Percentiles rank a stretch among this genome's conserved stretches.
Evolutionary conservation across 805 yeast species (phyloP).

Genomic region (Yamadazyma paraphyllophila): DNA sequence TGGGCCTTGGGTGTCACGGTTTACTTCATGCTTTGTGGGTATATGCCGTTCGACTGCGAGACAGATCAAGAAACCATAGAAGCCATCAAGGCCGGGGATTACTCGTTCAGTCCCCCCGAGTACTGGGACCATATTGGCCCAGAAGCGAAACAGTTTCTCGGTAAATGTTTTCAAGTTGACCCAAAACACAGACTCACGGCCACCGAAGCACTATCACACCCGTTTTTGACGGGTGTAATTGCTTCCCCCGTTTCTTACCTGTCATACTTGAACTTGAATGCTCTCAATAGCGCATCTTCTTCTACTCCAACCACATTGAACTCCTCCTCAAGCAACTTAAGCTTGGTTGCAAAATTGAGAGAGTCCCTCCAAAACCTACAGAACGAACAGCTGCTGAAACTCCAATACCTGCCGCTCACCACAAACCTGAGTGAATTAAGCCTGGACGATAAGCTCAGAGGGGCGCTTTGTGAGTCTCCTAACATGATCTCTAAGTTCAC

Average conservation of each 20-base stretch:
- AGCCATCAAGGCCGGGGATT: constrained; percentile 60
- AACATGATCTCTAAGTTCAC: constrained; percentile 24
- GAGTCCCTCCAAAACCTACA: constrained; percentile 10
- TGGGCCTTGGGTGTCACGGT: constrained; percentile 78
- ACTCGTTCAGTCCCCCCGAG: constrained; percentile 57
- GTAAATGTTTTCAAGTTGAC: constrained; percentile 49
- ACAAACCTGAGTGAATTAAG: background rate
- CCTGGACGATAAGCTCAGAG: constrained; percentile 16
- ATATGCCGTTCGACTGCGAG: constrained; percentile 77
- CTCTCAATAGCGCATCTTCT: background rate
- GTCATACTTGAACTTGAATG: constrained; percentile 3
- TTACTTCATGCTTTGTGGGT: constrained; percentile 70
- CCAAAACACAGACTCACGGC: constrained; percentile 48
- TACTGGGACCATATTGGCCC: constrained; percentile 52
- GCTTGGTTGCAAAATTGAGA: constrained; percentile 9
- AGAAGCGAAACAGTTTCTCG: constrained; percentile 59
- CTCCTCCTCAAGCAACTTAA: constrained; percentile 8
- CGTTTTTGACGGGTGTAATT: constrained; percentile 1
- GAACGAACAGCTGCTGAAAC: background rate
- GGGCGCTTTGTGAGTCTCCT: constrained; percentile 28
- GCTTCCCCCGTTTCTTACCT: background rate
- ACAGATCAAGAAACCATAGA: constrained; percentile 63
- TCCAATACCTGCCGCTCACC: background rate
- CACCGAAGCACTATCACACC: constrained; percentile 10
- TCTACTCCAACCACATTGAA: constrained; percentile 3